Percentiles rank a stretch among this genome's conserved stretches.
These are phyloP conservation scores for Podaxis mareebaensis DNA, from an alignment of 768 basidiomycete species.

Conservation along the genomic window DNA sequence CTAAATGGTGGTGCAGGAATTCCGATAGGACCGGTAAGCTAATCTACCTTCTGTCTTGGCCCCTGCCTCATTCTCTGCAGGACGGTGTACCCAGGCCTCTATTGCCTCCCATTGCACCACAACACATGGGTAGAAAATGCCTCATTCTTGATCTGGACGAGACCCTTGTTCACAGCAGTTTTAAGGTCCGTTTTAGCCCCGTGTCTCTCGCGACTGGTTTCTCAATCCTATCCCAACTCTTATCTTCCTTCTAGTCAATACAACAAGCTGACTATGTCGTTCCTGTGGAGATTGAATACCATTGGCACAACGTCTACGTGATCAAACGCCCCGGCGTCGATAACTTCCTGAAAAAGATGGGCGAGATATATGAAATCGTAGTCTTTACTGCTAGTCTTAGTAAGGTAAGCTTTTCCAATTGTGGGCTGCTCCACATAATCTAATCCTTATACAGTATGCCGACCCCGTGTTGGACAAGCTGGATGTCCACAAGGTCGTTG, in stretches of 20 bases:
- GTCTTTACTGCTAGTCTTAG: slow-evolving; percentile 97
- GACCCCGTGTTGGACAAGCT: slow-evolving; percentile 98
- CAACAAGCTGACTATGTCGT: slow-evolving; percentile 96
- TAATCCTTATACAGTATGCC: slow-evolving; percentile 70
- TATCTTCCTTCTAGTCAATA: slow-evolving; percentile 64
- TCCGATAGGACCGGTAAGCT: slow-evolving; percentile 85
- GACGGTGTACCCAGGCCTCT: slow-evolving; percentile 87
- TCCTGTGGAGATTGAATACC: slow-evolving; percentile 97
- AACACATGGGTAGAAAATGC: slow-evolving; percentile 89
- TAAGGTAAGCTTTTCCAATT: slow-evolving; percentile 62
- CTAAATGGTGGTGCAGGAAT: slow-evolving; percentile 93
- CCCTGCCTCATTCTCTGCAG: slow-evolving; percentile 36
- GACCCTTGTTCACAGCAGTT: slow-evolving; percentile 95
- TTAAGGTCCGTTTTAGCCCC: slow-evolving; percentile 68
- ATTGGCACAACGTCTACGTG: slow-evolving; percentile 98
- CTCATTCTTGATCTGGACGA: slow-evolving; percentile 97
- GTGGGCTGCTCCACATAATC: slow-evolving; percentile 13
- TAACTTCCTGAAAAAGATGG: slow-evolving; percentile 96
- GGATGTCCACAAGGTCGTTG: slow-evolving; percentile 88
- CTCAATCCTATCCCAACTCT: slow-evolving; percentile 19
- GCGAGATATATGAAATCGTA: slow-evolving; percentile 96
- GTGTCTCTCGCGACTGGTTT: slow-evolving; percentile 6
- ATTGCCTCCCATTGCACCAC: slow-evolving; percentile 79
- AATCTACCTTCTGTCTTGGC: neutral
- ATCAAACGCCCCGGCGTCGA: slow-evolving; percentile 99